phyloP scores from a whole-genome alignment of 2,329 filamentous ascomycete species.

The Aphanoascus verrucosus region DNA sequence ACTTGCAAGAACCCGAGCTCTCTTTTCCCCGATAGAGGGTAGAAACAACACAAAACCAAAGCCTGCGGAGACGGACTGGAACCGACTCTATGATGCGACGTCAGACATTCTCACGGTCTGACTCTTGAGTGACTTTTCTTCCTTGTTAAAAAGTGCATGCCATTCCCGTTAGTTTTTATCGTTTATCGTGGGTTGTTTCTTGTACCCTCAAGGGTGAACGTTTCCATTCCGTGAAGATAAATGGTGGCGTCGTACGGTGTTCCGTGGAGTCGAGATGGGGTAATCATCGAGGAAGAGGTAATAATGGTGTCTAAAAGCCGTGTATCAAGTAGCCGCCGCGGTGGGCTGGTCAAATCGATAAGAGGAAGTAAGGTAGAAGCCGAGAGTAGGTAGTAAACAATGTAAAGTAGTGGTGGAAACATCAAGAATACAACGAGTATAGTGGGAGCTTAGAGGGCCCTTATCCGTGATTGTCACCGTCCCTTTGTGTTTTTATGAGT shows the following conservation, averaged over 20 bases:
- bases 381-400: too few relatives aligned
- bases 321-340: neutral
- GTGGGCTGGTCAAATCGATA: neutral
- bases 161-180: neutral
- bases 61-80: neutral
- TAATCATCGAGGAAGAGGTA: neutral
- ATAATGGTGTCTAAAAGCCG: neutral
- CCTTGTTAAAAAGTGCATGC: neutral
- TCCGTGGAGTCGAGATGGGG: neutral
- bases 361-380: too few relatives aligned
- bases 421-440: neutral
- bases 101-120: neutral
- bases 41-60: neutral
- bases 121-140: neutral
- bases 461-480: slow-evolving; percentile 17
- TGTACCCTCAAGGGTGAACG: neutral
- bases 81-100: slow-evolving; percentile 1
- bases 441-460: neutral
- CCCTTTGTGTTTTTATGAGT: slow-evolving; percentile 22
- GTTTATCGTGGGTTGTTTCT: neutral
- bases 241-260: neutral
- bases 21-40: neutral
- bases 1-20: neutral
- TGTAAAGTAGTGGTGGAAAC: neutral
- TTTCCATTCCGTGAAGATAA: neutral